Evolutionary conservation across 805 yeast genomes (phyloP).

Genomic region (Sugiyamaella mastotermitis): DNA sequence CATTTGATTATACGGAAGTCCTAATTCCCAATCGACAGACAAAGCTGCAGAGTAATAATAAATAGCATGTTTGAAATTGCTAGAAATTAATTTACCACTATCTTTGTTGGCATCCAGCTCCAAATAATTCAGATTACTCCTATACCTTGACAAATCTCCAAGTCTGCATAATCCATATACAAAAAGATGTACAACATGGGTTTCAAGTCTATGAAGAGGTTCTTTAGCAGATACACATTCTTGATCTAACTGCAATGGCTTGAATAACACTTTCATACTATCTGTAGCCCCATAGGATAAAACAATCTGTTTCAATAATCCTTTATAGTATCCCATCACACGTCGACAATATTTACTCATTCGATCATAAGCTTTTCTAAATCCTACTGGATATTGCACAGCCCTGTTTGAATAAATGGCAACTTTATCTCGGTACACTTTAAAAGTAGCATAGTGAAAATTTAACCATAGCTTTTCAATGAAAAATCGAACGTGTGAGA

Average conservation of each 20-base stretch:
- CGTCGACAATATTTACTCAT: constrained; percentile 3
- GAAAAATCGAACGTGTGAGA: not conserved
- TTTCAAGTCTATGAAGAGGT: too few species aligned
- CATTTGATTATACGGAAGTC: too few species aligned
- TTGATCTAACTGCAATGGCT: not conserved
- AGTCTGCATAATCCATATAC: too few species aligned
- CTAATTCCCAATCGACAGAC: too few species aligned
- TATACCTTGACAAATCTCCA: too few species aligned
- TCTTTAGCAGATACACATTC: too few species aligned
- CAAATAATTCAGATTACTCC: too few species aligned
- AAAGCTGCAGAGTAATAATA: too few species aligned
- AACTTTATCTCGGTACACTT: constrained; percentile 2
- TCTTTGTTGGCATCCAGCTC: too few species aligned
- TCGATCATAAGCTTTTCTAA: constrained; percentile 6
- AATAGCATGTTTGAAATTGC: too few species aligned
- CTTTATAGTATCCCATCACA: constrained; percentile 2
- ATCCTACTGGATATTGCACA: constrained; percentile 1
- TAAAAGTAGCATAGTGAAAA: not conserved
- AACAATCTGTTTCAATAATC: not conserved
- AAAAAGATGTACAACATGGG: too few species aligned
- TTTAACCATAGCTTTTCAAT: constrained; percentile 1
- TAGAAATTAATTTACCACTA: too few species aligned
- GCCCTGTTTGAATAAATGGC: not conserved
- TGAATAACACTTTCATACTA: not conserved
- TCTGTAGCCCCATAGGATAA: not conserved